Percentiles rank a stretch among this genome's conserved stretches.
Evolutionary conservation across 2,329 filamentous ascomycete species (phyloP).

Genomic region (Fusarium nelsonii): DNA sequence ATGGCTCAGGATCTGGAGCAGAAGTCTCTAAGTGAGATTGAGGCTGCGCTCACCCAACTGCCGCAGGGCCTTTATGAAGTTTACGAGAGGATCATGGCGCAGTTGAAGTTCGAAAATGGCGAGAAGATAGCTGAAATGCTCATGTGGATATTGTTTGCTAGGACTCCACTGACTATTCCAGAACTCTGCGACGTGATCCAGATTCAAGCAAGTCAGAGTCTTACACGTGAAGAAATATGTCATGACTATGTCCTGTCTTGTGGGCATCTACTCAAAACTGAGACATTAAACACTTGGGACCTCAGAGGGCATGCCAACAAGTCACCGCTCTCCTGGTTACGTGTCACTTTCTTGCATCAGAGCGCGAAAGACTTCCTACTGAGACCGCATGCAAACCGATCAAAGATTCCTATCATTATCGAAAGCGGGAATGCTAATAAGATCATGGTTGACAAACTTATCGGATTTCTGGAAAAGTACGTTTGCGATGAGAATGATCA

Average conservation of each 20-base stretch:
- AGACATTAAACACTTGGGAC: no score
- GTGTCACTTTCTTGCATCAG: slow-evolving; percentile 8
- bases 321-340: not conserved
- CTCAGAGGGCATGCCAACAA: no score
- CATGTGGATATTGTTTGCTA: slow-evolving; percentile 10
- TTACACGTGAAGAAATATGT: slow-evolving; percentile 10
- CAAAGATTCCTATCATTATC: accelerated
- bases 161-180: not conserved
- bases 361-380: slow-evolving; percentile 20
- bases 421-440: not conserved
- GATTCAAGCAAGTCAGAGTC: not conserved
- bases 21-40: not conserved
- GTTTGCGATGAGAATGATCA: not conserved
- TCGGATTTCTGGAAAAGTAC: not conserved
- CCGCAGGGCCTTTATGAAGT: not conserved
- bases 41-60: accelerated
- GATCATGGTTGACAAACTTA: not conserved
- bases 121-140: not conserved
- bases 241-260: not conserved
- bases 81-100: not conserved
- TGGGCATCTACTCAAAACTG: slow-evolving; percentile 12
- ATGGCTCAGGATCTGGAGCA: not conserved
- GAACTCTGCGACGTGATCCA: slow-evolving; percentile 22
- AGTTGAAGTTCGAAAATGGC: not conserved
- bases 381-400: accelerated